Evolutionary conservation across 345 rosid species (phyloP), one percentile per base, ranked within the genome.

Genomic region (Acer saccharum): DNA sequence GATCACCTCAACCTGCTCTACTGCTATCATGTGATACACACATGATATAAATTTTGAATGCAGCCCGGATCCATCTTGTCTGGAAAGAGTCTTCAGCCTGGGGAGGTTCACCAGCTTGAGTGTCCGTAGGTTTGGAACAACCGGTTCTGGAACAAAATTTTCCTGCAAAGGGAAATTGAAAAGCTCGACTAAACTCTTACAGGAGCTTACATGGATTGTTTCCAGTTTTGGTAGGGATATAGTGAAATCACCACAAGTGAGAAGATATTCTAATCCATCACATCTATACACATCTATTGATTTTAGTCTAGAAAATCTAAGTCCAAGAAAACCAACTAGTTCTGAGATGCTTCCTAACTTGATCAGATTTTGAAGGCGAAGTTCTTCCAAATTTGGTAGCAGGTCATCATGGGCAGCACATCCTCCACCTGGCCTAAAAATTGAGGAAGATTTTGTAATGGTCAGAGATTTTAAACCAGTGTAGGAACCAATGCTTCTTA

Each of bases 181-280:
- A 83, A 79, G 67, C 74, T 23, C 71, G 5, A 72, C 66, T 64
- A 84, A 77, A 50, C 58, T 77, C 4, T 76, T 76, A 77, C 87
- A 84, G 68, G 70, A 78, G 68, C 81, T 78, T 74, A 81, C 85
- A 39, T 73, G 50, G 68, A 82, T 84, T 79, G 77, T 81, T 68
- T 79, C 66, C 50, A 81, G 63, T 55, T 74, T 84, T 6, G 81
- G 82, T 39, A 81, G 61, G 81, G 71, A 70, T 69, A 69, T 72
- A 62, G 81, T 79, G 74, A 82, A 79, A 72, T 44, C 61, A 43
- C 44, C 29, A 35, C 39, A 35, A 35, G 39, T 35, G 39, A 35
- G 39, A 35, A 35, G 39, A 35, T 35, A 35, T 35, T 35, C 39
- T 35, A 35, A 35, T 35, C 6, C 39, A 35, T 35, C 6, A 35